A percentile compares a stretch with the other conserved stretches of the same genome.
These are phyloP conservation scores for Harrya chromipes DNA, from an alignment of 768 basidiomycete species.

Conservation along the genomic window DNA sequence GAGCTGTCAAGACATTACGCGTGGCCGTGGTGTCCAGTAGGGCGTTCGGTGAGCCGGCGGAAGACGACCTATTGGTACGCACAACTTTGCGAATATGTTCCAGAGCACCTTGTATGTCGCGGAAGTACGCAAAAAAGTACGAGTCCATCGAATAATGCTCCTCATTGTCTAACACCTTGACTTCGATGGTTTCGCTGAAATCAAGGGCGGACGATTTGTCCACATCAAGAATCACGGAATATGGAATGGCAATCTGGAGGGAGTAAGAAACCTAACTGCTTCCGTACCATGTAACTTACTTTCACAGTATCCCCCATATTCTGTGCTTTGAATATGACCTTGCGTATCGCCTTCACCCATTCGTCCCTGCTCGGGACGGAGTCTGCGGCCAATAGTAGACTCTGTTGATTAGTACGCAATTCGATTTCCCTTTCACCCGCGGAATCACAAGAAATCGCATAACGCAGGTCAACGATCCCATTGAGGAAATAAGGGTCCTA, in stretches of 20 bases:
- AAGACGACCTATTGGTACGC: constrained; percentile 45
- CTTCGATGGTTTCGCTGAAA: constrained; percentile 94
- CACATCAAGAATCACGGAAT: constrained; percentile 84
- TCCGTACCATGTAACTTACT: constrained; percentile 37
- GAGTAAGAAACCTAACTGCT: constrained; percentile 4
- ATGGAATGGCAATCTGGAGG: constrained; percentile 85
- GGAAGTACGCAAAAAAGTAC: constrained; percentile 95
- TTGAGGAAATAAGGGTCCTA: constrained; percentile 98
- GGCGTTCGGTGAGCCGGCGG: constrained; percentile 19
- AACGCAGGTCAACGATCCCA: constrained; percentile 93
- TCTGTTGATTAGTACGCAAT: constrained; percentile 79
- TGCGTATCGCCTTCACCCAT: constrained; percentile 94
- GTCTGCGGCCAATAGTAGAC: constrained; percentile 67
- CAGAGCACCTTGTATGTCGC: constrained; percentile 70
- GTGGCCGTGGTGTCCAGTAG: constrained; percentile 61
- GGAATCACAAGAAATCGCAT: constrained; percentile 86
- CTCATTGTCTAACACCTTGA: constrained; percentile 81
- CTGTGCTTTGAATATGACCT: constrained; percentile 93
- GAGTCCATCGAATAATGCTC: constrained; percentile 80
- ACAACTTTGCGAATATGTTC: constrained; percentile 81
- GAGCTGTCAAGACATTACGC: constrained; percentile 28
- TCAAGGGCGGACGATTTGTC: constrained; percentile 88
- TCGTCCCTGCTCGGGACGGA: constrained; percentile 83
- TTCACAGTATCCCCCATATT: constrained; percentile 97
- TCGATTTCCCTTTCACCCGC: constrained; percentile 76